phyloP scores from a whole-genome alignment of 345 rosid genomes.

The Salix brachista region DNA sequence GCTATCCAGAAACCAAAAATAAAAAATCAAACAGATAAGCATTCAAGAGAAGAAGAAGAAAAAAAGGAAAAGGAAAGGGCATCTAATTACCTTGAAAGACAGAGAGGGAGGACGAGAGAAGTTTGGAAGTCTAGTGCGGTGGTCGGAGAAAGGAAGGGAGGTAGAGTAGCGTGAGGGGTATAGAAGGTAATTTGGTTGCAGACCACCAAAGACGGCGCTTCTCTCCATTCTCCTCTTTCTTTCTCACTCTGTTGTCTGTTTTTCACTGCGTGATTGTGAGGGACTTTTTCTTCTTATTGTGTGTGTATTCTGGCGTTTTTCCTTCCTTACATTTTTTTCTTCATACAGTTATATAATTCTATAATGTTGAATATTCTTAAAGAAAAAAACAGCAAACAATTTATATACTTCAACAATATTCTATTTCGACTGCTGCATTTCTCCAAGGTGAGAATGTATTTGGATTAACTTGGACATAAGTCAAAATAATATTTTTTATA shows the following conservation, averaged over 20 bases:
- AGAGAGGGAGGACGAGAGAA: constrained; percentile 21
- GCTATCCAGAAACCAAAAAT: constrained; percentile 5
- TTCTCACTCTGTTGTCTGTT: background rate
- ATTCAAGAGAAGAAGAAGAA: background rate
- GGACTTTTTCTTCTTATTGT: too few relatives aligned
- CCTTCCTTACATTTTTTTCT: too few relatives aligned
- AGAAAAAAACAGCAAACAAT: too few relatives aligned
- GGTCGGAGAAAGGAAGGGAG: constrained; percentile 9
- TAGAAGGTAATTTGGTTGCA: constrained; percentile 37
- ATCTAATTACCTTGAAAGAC: constrained; percentile 39
- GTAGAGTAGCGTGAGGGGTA: constrained; percentile 35
- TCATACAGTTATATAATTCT: too few relatives aligned
- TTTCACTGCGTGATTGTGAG: background rate
- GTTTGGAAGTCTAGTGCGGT: background rate
- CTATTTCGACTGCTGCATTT: too few relatives aligned
- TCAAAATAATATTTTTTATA: too few relatives aligned
- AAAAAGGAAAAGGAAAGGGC: background rate
- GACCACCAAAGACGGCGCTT: constrained; percentile 30
- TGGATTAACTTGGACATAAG: too few relatives aligned
- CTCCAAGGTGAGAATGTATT: too few relatives aligned
- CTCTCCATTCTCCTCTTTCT: constrained; percentile 46
- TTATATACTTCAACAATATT: too few relatives aligned
- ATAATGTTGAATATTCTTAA: too few relatives aligned
- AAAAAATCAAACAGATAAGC: too few relatives aligned
- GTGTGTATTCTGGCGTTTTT: too few relatives aligned